Conservation (phyloP, 169 alveolate species). For the Miamiensis avidus region DNA sequence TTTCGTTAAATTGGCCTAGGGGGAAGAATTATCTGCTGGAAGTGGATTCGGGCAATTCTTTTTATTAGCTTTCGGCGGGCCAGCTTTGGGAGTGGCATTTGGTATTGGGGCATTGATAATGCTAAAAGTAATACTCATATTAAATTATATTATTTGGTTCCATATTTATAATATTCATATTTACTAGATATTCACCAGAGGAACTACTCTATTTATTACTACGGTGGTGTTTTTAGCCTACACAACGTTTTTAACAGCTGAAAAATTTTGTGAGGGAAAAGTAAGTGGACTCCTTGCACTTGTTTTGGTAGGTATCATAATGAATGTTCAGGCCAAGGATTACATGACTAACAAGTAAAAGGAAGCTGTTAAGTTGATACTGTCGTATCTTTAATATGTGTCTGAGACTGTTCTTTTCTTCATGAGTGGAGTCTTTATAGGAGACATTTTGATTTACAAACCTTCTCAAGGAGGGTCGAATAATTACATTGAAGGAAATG, state of each 20-base stretch:
- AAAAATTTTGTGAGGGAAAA: not conserved
- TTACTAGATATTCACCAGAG: not conserved
- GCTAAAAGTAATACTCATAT: not conserved
- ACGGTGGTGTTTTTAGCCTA: not conserved
- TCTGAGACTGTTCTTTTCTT: conserved; percentile 56
- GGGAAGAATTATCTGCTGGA: conserved; percentile 34
- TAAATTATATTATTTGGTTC: no score
- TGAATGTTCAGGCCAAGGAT: conserved; percentile 52
- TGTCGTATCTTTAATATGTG: conserved; percentile 39
- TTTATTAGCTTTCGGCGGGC: conserved; percentile 46
- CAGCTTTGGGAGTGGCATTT: conserved; percentile 33
- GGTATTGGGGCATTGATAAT: not conserved
- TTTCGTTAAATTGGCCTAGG: conserved; percentile 30
- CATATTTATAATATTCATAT: no score
- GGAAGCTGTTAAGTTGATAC: conserved; percentile 35
- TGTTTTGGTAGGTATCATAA: conserved; percentile 50
- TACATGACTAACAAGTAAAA: conserved; percentile 44
- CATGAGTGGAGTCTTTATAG: conserved; percentile 54
- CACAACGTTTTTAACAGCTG: not conserved
- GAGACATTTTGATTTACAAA: not conserved
- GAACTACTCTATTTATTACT: not conserved
- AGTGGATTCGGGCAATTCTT: conserved; percentile 21
- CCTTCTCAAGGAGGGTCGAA: not conserved
- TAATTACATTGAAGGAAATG: not conserved
- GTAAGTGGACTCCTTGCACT: conserved; percentile 60